Evolutionary conservation across 2,329 filamentous ascomycete genomes (phyloP).

Genomic region (Arthrobotrys iridis): DNA sequence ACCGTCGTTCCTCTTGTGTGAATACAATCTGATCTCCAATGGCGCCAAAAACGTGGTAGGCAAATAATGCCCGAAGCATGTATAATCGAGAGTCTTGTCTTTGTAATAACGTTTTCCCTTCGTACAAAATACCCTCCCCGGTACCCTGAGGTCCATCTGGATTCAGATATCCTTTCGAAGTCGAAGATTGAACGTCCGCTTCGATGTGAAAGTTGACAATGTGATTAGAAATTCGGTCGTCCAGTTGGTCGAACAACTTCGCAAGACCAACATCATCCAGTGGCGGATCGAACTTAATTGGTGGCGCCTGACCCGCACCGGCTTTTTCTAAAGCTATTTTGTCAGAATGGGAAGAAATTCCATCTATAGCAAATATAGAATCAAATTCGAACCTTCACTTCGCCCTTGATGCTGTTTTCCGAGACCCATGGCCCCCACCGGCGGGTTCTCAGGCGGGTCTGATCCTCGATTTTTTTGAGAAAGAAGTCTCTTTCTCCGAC

Average conservation of each 20-base stretch:
- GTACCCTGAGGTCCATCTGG: not conserved
- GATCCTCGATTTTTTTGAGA: not conserved
- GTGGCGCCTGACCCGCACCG: not conserved
- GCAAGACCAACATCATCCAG: not conserved
- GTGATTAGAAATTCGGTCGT: conserved; percentile 1
- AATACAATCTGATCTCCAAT: not conserved
- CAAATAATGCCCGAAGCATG: conserved; percentile 8
- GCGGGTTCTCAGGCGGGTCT: not conserved
- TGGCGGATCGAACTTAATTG: not conserved
- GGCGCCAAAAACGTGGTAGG: not conserved
- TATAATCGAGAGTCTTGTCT: conserved; percentile 3
- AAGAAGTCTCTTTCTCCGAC: not conserved
- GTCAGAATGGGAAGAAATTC: not conserved
- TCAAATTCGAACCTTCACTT: not conserved
- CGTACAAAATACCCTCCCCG: not conserved
- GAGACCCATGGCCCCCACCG: too few relatives aligned
- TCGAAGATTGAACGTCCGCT: not conserved
- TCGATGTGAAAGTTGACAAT: not conserved
- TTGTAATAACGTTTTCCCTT: not conserved
- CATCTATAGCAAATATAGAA: not conserved
- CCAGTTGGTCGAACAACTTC: conserved; percentile 9
- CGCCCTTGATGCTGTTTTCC: not conserved
- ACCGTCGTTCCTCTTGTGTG: not conserved
- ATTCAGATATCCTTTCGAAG: not conserved
- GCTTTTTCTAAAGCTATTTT: not conserved